Conservation (phyloP, 192 early-diverging fungal species). For the Spizellomyces sp. region DNA sequence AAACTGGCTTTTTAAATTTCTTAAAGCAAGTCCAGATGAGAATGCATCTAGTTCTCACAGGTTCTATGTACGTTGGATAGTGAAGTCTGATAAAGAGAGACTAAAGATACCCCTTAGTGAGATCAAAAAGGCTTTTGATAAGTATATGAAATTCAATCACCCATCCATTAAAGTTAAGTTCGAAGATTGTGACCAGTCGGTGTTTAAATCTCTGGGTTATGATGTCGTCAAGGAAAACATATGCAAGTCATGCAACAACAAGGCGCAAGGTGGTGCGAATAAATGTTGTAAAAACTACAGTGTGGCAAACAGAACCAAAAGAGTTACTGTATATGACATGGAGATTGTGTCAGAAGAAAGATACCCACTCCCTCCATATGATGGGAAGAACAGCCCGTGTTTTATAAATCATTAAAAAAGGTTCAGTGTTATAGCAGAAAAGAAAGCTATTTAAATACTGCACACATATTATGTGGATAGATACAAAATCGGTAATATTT, state of each 20-base stretch:
- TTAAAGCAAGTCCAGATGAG: slow-evolving; percentile 9
- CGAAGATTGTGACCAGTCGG: slow-evolving; percentile 12
- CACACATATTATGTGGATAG: too few species aligned
- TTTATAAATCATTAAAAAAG: too few species aligned
- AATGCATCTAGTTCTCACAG: neutral
- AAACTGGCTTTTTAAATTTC: slow-evolving; percentile 4
- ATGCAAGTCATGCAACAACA: slow-evolving; percentile 16
- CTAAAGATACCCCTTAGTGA: neutral
- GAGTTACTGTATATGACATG: neutral
- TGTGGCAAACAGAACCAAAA: slow-evolving; percentile 4
- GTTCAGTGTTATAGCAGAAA: too few species aligned
- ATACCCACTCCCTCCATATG: too few species aligned
- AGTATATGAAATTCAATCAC: slow-evolving; percentile 25
- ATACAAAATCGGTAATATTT: too few species aligned
- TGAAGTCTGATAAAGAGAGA: neutral
- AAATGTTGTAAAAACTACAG: slow-evolving; percentile 15
- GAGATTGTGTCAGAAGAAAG: slow-evolving; percentile 12
- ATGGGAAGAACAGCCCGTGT: too few species aligned
- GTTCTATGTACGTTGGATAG: slow-evolving; percentile 17
- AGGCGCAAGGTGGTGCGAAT: slow-evolving; percentile 12
- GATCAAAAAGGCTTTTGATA: slow-evolving; percentile 10
- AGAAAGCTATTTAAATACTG: too few species aligned
- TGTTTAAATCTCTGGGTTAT: slow-evolving; percentile 15
- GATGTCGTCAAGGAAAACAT: neutral
- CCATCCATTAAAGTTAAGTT: neutral